These are phyloP conservation scores for Trichosporon sp. DNA, from an alignment of 1,284 basidiomycete species.

Conservation along the genomic window DNA sequence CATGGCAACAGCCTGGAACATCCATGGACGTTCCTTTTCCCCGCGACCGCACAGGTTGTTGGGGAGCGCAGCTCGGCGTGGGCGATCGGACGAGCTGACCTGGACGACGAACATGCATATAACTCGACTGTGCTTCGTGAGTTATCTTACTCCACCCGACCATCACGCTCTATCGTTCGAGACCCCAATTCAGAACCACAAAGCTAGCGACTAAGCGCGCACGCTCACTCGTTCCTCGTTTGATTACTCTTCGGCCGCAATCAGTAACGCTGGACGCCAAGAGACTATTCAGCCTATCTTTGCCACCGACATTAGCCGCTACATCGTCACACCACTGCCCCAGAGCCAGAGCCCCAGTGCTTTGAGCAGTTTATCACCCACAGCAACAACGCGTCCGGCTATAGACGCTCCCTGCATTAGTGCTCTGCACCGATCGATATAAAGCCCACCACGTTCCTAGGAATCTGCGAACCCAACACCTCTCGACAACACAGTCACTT, in stretches of 20 bases:
- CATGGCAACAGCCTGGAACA: neutral
- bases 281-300: neutral
- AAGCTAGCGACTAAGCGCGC: neutral
- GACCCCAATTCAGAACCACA: neutral
- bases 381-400: too few species aligned
- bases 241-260: neutral
- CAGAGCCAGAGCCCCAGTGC: too few species aligned
- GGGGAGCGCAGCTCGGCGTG: neutral
- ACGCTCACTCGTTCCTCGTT: neutral
- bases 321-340: neutral
- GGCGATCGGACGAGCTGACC: neutral
- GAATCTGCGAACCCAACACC: neutral
- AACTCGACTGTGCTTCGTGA: neutral
- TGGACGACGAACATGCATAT: neutral
- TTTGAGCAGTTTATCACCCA: too few species aligned
- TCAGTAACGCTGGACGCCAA: neutral
- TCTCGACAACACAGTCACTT: too few species aligned
- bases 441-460: neutral
- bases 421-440: neutral
- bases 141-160: neutral
- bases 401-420: too few species aligned
- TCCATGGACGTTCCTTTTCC: neutral
- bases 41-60: neutral
- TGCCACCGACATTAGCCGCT: slow-evolving; percentile 2
- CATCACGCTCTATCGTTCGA: neutral